Evolutionary conservation across 495 filamentous ascomycete species (phyloP), one percentile per base, ranked within the genome.

Genomic region (Venustampulla echinocandica): DNA sequence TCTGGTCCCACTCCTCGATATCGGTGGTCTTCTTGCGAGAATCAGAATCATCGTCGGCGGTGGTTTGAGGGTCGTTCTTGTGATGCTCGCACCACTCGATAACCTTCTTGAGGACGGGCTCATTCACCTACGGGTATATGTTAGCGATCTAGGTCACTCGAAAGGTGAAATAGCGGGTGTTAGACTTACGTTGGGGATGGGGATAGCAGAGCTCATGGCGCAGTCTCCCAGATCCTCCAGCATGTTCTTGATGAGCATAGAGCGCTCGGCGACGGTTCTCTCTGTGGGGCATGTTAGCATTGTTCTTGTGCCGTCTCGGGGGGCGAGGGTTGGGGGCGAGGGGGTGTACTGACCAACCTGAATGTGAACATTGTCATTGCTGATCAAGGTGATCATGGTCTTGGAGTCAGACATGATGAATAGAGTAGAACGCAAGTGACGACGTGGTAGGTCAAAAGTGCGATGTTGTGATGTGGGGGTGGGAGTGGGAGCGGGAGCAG

Each of bases 1-100:
- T 98, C 65, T 96, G 92, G 56, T 98, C 92, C 92, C 92, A 98
- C 68, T 98, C 92, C 32, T 96, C 92, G 57, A 98, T 98, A 42
- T 97, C 92, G 17, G 92, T 96, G 0, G 88, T 93, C 79, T 95
- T 95, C 75, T 95, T 95, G 52, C 93, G 86, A 28, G 76, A 84
- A 60, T 98, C 92, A 54, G 88, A 83, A 49, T 98, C 90, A 43
- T 98, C 92, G 42, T 90, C 86, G 43, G 78, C 71, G 32, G 79
- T 64, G 32, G 77, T 71, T 14, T 80, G 75, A 35, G 92, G 85
- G 63, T 98, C 92, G 58, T 76, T 77, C 63, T 84, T 82, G 77
- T 98, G 92, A 60, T 97, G 88, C 53, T 80, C 77, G 64, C 92
- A 97, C 92, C 92, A 98, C 62, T 96, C 93, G 59, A 97, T 79